Evolutionary conservation across 2,329 filamentous ascomycete genomes (phyloP).

Genomic region (Hymenoscyphus scutula): DNA sequence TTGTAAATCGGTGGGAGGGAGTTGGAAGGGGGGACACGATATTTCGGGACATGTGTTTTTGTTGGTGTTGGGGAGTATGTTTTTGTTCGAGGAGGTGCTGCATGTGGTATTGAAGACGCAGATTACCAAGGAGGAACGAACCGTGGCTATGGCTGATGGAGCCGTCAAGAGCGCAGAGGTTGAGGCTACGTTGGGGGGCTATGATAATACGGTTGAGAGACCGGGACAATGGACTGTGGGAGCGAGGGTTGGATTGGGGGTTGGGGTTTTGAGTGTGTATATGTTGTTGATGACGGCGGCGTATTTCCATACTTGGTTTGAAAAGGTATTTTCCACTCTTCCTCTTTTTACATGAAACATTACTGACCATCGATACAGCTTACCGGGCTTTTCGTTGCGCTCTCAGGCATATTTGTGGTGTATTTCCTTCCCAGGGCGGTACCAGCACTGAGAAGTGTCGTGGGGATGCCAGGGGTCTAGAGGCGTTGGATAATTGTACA

Average conservation of each 20-base stretch:
- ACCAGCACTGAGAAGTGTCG: constrained; percentile 43
- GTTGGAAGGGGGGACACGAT: constrained; percentile 92
- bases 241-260: constrained; percentile 55
- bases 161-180: constrained; percentile 59
- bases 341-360: background rate
- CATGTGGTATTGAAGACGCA: constrained; percentile 51
- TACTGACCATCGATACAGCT: constrained; percentile 37
- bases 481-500: constrained; percentile 1
- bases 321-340: constrained; percentile 64
- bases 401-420: constrained; percentile 47
- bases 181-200: constrained; percentile 37
- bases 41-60: constrained; percentile 95
- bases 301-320: constrained; percentile 98
- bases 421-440: constrained; percentile 50
- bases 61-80: constrained; percentile 77
- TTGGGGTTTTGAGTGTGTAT: constrained; percentile 77
- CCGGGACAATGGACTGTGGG: constrained; percentile 43
- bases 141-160: constrained; percentile 64
- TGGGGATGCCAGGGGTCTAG: constrained; percentile 45
- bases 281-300: constrained; percentile 99
- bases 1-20: constrained; percentile 78
- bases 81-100: constrained; percentile 79
- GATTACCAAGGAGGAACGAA: constrained; percentile 56
- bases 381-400: constrained; percentile 48
- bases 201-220: constrained; percentile 18